Base-by-base conservation (phyloP, 2,329 filamentous ascomycete species). In the Dactylellina sp. region DNA sequence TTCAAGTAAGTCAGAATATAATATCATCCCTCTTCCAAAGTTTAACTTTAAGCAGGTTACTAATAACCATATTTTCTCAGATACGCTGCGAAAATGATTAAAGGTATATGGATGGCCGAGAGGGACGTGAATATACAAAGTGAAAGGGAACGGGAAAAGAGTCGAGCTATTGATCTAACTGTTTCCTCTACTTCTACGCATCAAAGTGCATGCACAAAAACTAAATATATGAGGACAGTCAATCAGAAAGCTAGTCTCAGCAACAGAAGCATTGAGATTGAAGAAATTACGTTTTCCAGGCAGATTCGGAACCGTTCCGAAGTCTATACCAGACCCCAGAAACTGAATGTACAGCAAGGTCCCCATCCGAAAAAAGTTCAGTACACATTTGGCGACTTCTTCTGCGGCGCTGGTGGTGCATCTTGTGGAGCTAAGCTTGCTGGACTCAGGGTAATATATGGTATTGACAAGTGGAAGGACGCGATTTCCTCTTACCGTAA, bases 381-480 rank as follows among this genome's bases (percentile, higher is more conserved):
- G 35, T 91, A 91, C 72, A 90, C 88, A 0, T 86, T 89, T 22
- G 89, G 87, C 0, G 92, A 95, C 78, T 84, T 86, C 0, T 95
- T 91, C 75, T 90, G 87, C 35, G 91, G 91, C 0, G 89, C 86
- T 1, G 91, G 92, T 0, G 91, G 91, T 2, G 86, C 87, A 0
- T 90, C 90, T 0, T 82, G 85, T 1, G 91, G 90, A 0, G 90
- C 90, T 0, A 66, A 79, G 11, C 78, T 82, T 53, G 86, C 86
- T 0, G 90, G 90, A 0, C 81, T 93, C 12, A 80, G 83, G 2
- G 78, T 91, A 0, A 81, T 82, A 22, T 88, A 87, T 79, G 88
- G 86, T 0, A 85, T 93, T 9, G 92, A 96, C 77, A 83, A 86
- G 16, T 85, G 86, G 63, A 18, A 77, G 0, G 80, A 84, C 12